Conservation (phyloP, 306 rosid genomes). For the Fragaria nilgerrensis region DNA sequence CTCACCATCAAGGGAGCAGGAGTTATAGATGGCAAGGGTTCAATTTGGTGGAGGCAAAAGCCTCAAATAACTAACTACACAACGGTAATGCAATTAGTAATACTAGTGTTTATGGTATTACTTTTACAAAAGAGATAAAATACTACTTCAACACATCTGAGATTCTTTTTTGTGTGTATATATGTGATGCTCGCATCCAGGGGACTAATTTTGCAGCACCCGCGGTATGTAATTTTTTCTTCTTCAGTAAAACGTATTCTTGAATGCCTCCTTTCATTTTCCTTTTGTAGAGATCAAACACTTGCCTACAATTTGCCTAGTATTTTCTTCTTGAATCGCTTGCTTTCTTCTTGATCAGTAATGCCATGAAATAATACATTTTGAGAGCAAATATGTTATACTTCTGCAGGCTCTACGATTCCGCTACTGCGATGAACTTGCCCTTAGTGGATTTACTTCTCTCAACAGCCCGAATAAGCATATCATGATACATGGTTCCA, state of each 20-base stretch:
- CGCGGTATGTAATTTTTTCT: not conserved
- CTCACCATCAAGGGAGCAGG: slow-evolving; percentile 9
- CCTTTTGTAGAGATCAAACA: not conserved
- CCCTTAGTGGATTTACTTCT: not conserved
- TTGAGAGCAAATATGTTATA: not conserved
- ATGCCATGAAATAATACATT: not conserved
- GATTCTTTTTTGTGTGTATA: not conserved
- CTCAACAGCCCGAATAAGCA: slow-evolving; percentile 16
- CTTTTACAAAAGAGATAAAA: not conserved
- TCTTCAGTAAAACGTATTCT: not conserved
- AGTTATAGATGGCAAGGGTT: slow-evolving; percentile 9
- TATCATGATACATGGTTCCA: not conserved
- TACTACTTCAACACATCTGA: not conserved
- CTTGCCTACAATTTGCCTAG: not conserved
- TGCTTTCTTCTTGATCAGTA: no score
- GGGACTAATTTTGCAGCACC: not conserved
- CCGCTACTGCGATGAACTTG: not conserved
- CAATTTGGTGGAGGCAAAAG: slow-evolving; percentile 1
- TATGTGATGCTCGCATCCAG: not conserved
- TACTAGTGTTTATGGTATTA: not conserved
- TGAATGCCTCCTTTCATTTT: not conserved
- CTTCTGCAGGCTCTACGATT: slow-evolving; percentile 11
- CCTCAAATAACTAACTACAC: not conserved
- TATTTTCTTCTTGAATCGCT: no score
- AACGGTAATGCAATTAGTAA: not conserved